These are phyloP conservation scores for Lactarius hengduanensis DNA, from an alignment of 768 basidiomycete species.

Conservation along the genomic window DNA sequence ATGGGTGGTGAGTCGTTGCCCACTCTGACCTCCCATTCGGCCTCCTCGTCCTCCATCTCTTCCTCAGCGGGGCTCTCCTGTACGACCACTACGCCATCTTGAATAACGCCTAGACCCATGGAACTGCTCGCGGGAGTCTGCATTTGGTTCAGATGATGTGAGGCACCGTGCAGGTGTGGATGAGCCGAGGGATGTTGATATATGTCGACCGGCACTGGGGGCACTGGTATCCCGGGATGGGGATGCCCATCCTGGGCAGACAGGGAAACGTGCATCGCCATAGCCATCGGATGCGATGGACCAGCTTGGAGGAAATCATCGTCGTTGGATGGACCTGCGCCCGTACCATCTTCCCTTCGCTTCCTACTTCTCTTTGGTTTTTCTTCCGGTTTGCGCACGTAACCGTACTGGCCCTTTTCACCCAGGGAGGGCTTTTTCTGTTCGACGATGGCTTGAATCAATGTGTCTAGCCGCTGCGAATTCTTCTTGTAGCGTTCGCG, in stretches of 20 bases:
- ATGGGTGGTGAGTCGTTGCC: constrained; percentile 61
- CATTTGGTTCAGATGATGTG: constrained; percentile 21
- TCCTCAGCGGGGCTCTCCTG: constrained; percentile 56
- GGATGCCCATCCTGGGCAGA: constrained; percentile 17
- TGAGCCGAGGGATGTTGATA: constrained; percentile 22
- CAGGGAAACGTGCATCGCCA: constrained; percentile 26
- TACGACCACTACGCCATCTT: constrained; percentile 32
- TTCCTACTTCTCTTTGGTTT: constrained; percentile 48
- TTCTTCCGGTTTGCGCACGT: constrained; percentile 71
- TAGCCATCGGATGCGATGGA: constrained; percentile 24
- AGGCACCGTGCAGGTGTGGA: constrained; percentile 17
- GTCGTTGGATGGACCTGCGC: constrained; percentile 23
- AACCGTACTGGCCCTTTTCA: constrained; percentile 81
- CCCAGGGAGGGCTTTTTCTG: constrained; percentile 66
- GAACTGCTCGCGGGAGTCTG: constrained; percentile 28
- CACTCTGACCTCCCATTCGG: constrained; percentile 65
- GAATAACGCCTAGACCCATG: constrained; percentile 29
- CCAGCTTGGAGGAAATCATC: constrained; percentile 27
- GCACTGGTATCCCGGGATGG: constrained; percentile 20
- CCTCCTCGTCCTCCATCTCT: constrained; percentile 64
- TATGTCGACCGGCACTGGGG: constrained; percentile 23
- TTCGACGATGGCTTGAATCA: constrained; percentile 65
- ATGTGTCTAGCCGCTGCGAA: constrained; percentile 57
- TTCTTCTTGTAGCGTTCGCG: constrained; percentile 88
- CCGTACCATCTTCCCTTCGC: constrained; percentile 25